These are phyloP conservation scores for Begonia peltatifolia DNA, from an alignment of 306 rosid genomes.

Conservation along the genomic window DNA sequence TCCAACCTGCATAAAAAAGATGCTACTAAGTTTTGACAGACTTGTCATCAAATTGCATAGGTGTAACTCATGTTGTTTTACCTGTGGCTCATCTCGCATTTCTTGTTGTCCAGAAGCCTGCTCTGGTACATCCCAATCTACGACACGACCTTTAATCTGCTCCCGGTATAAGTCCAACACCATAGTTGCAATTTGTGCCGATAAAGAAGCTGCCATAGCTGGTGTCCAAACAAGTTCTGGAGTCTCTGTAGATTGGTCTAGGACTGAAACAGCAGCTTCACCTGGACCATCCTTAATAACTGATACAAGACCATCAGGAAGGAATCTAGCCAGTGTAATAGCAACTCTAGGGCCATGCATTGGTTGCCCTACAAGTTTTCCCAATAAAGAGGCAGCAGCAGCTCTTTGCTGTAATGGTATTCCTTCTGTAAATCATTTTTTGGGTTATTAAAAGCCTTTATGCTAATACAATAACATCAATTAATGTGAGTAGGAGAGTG, in stretches of 20 bases:
- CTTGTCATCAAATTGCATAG: constrained; percentile 1
- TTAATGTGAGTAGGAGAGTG: neutral
- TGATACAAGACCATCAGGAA: constrained; percentile 95
- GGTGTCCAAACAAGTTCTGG: constrained; percentile 99
- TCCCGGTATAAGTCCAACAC: constrained; percentile 74
- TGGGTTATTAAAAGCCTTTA: neutral
- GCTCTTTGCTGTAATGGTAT: constrained; percentile 95
- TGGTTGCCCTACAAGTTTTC: constrained; percentile 94
- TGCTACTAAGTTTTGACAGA: constrained; percentile 16
- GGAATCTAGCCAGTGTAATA: constrained; percentile 84
- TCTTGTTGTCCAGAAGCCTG: constrained; percentile 96
- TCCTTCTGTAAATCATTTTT: constrained; percentile 43
- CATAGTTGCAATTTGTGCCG: constrained; percentile 93
- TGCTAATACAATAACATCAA: constrained; percentile 3
- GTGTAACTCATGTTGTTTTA: constrained; percentile 17
- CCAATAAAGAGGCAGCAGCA: constrained; percentile 87
- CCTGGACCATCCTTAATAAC: constrained; percentile 98
- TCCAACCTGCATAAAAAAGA: constrained; percentile 62
- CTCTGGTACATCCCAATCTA: constrained; percentile 99
- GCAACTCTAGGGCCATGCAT: constrained; percentile 99
- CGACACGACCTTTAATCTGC: constrained; percentile 89
- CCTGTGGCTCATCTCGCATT: constrained; percentile 99
- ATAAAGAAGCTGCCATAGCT: constrained; percentile 95
- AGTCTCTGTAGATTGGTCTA: constrained; percentile 91
- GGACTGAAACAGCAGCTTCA: constrained; percentile 81